Percentiles rank a stretch among this genome's conserved stretches.
Evolutionary conservation across 1,284 basidiomycete genomes (phyloP).

Genomic region (Cryptococcus sp.): DNA sequence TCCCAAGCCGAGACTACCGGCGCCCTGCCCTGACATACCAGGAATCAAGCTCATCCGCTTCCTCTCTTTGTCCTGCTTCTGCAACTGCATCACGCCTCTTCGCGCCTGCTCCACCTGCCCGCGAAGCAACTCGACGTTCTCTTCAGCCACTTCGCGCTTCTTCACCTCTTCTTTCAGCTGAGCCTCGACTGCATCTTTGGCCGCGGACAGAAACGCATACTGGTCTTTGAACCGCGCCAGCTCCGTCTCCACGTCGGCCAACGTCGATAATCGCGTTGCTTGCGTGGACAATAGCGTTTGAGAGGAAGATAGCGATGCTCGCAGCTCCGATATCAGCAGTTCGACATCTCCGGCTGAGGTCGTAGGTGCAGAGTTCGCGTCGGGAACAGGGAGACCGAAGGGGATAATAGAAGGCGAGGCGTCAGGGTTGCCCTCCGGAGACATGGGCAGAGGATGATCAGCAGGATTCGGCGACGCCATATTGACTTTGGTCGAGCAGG

Average conservation of each 20-base stretch:
- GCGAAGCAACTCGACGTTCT: conserved; percentile 74
- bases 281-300: conserved; percentile 31
- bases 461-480: conserved; percentile 16
- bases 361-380: not conserved
- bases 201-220: conserved; percentile 40
- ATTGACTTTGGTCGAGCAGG: not conserved
- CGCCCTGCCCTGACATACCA: conserved; percentile 45
- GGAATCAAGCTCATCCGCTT: conserved; percentile 57
- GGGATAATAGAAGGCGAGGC: conserved; percentile 6
- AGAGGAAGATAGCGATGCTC: conserved; percentile 26
- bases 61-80: conserved; percentile 66
- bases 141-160: conserved; percentile 73
- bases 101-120: conserved; percentile 89
- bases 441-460: conserved; percentile 14
- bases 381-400: conserved; percentile 4
- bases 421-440: conserved; percentile 10
- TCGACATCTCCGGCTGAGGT: conserved; percentile 3
- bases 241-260: conserved; percentile 42
- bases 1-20: conserved; percentile 15
- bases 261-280: conserved; percentile 25
- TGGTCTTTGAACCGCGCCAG: conserved; percentile 44
- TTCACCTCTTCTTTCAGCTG: conserved; percentile 63
- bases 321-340: conserved; percentile 25
- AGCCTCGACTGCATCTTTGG: conserved; percentile 58
- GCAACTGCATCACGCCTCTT: conserved; percentile 85